phyloP scores from a whole-genome alignment of 2,329 filamentous ascomycete species.

The Botrytis aclada region DNA sequence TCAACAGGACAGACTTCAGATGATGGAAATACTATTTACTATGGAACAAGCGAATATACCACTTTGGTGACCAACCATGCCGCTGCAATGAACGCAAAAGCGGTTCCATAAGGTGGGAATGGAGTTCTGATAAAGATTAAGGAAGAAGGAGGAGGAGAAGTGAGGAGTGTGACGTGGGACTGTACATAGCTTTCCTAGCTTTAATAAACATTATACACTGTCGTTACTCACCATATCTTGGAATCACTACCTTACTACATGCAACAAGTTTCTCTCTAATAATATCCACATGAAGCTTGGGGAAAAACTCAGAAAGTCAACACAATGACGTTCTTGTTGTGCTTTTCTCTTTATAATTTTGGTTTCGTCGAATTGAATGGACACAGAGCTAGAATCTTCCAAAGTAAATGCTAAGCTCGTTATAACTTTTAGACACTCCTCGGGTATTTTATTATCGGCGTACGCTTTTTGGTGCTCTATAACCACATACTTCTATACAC shows the following conservation, averaged over 20 bases:
- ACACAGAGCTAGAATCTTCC: neutral
- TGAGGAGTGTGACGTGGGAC: neutral
- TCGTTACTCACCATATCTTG: neutral
- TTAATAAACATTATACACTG: neutral
- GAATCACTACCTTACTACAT: neutral
- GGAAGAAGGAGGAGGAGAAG: no score
- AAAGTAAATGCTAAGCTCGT: neutral
- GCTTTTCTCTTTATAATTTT: neutral
- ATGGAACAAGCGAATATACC: conserved; percentile 32
- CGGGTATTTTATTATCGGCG: no score
- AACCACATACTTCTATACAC: neutral
- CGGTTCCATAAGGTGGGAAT: neutral
- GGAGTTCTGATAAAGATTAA: neutral
- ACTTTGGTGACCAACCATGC: conserved; percentile 29
- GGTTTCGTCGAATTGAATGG: neutral
- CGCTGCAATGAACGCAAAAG: conserved; percentile 30
- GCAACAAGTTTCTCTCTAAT: no score
- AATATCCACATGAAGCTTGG: no score
- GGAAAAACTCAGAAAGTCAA: no score
- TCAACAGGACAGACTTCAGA: conserved; percentile 29
- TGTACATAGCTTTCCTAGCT: conserved; percentile 5
- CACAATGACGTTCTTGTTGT: neutral
- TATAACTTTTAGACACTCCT: neutral
- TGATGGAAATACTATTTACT: conserved; percentile 35
- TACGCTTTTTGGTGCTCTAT: neutral